A percentile compares a stretch with the other conserved stretches of the same genome.
Conservation (phyloP, 2,329 filamentous ascomycete genomes). For the Sodiomyces alkalinus region DNA sequence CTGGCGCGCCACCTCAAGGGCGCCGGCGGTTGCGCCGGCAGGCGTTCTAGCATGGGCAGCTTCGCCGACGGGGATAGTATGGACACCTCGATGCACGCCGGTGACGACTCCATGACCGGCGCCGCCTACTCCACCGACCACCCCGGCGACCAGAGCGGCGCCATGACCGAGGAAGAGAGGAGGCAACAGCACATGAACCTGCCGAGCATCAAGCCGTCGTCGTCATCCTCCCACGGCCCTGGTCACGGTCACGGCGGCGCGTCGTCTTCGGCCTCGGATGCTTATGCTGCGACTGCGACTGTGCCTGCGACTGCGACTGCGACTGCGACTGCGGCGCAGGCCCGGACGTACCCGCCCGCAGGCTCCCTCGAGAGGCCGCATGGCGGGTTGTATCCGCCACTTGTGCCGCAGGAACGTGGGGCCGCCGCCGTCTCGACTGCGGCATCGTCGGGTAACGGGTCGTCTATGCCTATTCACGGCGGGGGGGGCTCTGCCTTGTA, state of each 20-base stretch:
- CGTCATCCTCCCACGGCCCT: no score
- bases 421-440: conserved; percentile 37
- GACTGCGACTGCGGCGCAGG: conserved; percentile 43
- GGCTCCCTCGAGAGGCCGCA: conserved; percentile 32
- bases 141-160: conserved; percentile 42
- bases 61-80: conserved; percentile 69
- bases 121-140: conserved; percentile 21
- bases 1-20: conserved; percentile 91
- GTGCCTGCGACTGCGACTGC: no score
- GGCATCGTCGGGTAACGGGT: conserved; percentile 36
- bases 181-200: conserved; percentile 50
- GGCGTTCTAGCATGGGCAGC: conserved; percentile 70
- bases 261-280: conserved; percentile 24
- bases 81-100: conserved; percentile 33
- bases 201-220: conserved; percentile 60
- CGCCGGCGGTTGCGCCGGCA: conserved; percentile 84
- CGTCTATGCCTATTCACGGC: conserved; percentile 29
- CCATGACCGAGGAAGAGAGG: conserved; percentile 42
- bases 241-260: conserved; percentile 43
- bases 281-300: no score
- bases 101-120: conserved; percentile 39
- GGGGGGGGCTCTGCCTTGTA: conserved; percentile 45
- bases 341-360: conserved; percentile 67
- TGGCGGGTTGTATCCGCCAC: conserved; percentile 47
- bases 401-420: conserved; percentile 19